Evolutionary conservation across 2,329 filamentous ascomycete genomes (phyloP).

Genomic region (Scleromitrula shiraiana): DNA sequence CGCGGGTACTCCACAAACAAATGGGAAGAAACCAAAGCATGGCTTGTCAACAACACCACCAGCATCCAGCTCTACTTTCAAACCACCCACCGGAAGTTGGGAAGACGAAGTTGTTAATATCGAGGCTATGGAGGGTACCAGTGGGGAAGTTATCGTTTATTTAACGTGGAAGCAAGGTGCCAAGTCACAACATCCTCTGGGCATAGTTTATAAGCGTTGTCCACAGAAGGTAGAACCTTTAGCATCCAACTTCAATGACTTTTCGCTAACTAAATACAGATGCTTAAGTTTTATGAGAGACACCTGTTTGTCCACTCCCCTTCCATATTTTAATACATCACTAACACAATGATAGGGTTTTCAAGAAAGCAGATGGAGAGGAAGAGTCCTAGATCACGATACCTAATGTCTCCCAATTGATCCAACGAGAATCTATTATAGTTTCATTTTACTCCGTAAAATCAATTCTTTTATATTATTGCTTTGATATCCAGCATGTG

Average conservation of each 20-base stretch:
- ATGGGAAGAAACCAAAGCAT: conserved; percentile 25
- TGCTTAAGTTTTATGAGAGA: conserved; percentile 43
- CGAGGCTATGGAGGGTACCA: conserved; percentile 63
- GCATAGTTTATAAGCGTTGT: conserved; percentile 64
- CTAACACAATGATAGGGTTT: conserved; percentile 20
- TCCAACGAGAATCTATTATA: too few relatives aligned
- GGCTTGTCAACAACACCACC: conserved; percentile 28
- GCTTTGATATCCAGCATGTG: too few relatives aligned
- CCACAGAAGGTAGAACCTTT: conserved; percentile 58
- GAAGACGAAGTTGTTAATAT: conserved; percentile 64
- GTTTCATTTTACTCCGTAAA: too few relatives aligned
- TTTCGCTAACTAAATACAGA: conserved; percentile 24
- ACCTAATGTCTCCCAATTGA: too few relatives aligned
- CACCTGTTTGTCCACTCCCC: conserved; percentile 33
- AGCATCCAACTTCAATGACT: neutral
- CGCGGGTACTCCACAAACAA: conserved; percentile 14
- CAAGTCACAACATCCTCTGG: conserved; percentile 66
- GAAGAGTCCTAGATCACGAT: too few relatives aligned
- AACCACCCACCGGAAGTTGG: conserved; percentile 66
- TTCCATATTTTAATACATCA: neutral
- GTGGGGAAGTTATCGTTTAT: conserved; percentile 56
- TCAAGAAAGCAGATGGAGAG: conserved; percentile 14
- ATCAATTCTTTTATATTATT: too few relatives aligned
- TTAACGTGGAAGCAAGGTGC: conserved; percentile 65
- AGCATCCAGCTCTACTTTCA: conserved; percentile 48